phyloP scores from a whole-genome alignment of 2,329 filamentous ascomycete genomes.

The Escovopsis sp. region DNA sequence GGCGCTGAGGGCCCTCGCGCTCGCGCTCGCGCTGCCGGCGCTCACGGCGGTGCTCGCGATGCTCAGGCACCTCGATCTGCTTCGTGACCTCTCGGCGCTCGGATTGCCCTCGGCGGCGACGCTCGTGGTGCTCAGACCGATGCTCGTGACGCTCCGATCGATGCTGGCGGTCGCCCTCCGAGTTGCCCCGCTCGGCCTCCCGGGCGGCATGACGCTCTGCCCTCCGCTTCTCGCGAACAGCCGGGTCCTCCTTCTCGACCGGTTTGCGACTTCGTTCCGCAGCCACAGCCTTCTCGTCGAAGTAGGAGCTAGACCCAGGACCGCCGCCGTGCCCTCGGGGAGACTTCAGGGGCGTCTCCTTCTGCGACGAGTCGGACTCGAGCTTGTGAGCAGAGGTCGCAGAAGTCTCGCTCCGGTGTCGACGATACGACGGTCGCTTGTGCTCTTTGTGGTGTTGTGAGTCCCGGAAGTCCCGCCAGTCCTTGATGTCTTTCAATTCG shows the following conservation, averaged over 20 bases:
- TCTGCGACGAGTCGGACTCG: constrained; percentile 11
- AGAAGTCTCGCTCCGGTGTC: constrained; percentile 23
- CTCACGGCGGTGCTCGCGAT: constrained; percentile 4
- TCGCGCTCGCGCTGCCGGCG: constrained; percentile 1
- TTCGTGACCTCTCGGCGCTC: constrained; percentile 6
- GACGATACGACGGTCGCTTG: constrained; percentile 14
- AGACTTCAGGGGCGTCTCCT: constrained; percentile 22
- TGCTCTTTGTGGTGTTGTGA: constrained; percentile 3
- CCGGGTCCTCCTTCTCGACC: constrained; percentile 35
- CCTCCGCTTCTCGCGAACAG: constrained; percentile 30
- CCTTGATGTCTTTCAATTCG: not conserved
- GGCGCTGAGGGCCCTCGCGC: constrained; percentile 1
- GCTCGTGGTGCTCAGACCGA: not conserved
- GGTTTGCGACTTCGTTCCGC: constrained; percentile 24
- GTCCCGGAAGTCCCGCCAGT: constrained; percentile 9
- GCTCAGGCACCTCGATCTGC: constrained; percentile 4
- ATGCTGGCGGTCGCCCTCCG: not conserved
- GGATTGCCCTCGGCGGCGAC: constrained; percentile 1
- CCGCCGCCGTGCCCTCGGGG: constrained; percentile 32
- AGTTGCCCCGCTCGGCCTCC: constrained; percentile 2
- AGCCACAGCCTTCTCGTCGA: constrained; percentile 22
- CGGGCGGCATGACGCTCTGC: constrained; percentile 10
- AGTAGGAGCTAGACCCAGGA: constrained; percentile 18
- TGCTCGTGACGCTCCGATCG: constrained; percentile 1
- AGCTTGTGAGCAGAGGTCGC: constrained; percentile 1